phyloP scores from a whole-genome alignment of 768 basidiomycete species.

The Lactarius akahatsu region DNA sequence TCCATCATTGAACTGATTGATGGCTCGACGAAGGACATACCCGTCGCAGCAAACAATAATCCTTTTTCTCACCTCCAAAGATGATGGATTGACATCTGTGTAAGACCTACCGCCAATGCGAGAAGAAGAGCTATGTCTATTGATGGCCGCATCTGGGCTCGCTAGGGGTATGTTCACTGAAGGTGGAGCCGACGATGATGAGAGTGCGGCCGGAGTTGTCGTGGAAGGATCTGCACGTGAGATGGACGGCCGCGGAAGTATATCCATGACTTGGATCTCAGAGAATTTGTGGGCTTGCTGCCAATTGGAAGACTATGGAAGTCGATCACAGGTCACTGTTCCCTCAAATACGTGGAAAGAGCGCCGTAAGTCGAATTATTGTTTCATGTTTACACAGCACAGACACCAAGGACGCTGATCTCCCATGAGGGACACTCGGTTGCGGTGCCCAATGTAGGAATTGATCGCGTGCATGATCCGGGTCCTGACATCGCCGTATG shows the following conservation, averaged over 20 bases:
- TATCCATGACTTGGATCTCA: constrained; percentile 5
- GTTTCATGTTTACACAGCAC: not conserved
- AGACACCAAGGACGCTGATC: not conserved
- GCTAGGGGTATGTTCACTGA: not conserved
- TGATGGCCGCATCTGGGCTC: constrained; percentile 2
- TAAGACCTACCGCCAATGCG: constrained; percentile 15
- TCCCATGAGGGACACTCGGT: not conserved
- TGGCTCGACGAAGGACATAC: constrained; percentile 38
- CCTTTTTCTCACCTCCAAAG: constrained; percentile 34
- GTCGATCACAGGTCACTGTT: not conserved
- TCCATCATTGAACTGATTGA: not conserved
- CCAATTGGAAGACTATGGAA: not conserved
- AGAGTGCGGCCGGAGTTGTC: not conserved
- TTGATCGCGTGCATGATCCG: not conserved
- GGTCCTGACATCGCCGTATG: not conserved
- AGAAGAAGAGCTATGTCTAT: constrained; percentile 10
- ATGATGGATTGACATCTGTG: constrained; percentile 11
- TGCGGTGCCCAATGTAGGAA: not conserved
- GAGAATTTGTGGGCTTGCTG: not conserved
- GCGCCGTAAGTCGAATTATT: not conserved
- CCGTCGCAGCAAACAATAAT: constrained; percentile 77
- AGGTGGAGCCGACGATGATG: not conserved
- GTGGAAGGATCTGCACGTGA: not conserved
- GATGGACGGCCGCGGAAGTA: not conserved
- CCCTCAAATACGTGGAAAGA: not conserved